A percentile compares a stretch with the other conserved stretches of the same genome.
Evolutionary conservation across 75 land plant genomes (phyloP).

Genomic region (Larix kaempferi): DNA sequence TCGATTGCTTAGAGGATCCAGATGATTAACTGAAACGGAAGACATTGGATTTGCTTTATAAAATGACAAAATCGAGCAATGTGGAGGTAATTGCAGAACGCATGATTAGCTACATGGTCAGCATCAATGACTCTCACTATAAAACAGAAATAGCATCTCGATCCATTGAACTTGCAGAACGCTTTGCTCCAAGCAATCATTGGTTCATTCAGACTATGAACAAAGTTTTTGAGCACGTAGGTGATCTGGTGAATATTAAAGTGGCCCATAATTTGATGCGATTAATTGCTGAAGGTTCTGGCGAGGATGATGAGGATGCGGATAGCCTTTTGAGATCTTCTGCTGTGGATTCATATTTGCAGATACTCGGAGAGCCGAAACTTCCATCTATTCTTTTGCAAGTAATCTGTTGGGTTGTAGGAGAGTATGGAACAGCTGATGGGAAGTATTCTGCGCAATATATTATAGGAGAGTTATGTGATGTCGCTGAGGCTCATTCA

Average conservation of each 20-base stretch:
- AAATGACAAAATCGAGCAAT: slow-evolving; percentile 94
- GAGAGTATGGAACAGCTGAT: too few relatives aligned
- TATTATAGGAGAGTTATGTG: too few relatives aligned
- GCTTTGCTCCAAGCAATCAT: slow-evolving; percentile 93
- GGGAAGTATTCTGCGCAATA: too few relatives aligned
- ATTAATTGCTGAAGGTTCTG: slow-evolving; percentile 93
- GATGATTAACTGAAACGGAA: slow-evolving; percentile 94
- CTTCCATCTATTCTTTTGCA: too few relatives aligned
- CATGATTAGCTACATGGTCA: slow-evolving; percentile 92
- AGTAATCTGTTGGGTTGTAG: too few relatives aligned
- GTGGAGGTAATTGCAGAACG: slow-evolving; percentile 96
- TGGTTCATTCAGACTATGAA: slow-evolving; percentile 99
- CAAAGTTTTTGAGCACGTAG: slow-evolving; percentile 95
- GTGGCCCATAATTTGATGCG: slow-evolving; percentile 94
- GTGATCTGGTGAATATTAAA: slow-evolving; percentile 79
- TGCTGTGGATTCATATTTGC: slow-evolving; percentile 54
- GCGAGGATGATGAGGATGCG: slow-evolving; percentile 84
- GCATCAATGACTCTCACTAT: slow-evolving; percentile 76
- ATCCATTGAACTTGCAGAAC: slow-evolving; percentile 91
- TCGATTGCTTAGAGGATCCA: too few relatives aligned
- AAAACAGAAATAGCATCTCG: slow-evolving; percentile 92
- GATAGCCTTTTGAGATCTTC: slow-evolving; percentile 84
- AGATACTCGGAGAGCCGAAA: too few relatives aligned
- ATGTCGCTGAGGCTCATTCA: too few relatives aligned
- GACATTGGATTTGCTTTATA: slow-evolving; percentile 89